Evolutionary conservation across 1,284 basidiomycete species (phyloP), one percentile per base, ranked within the genome.

Genomic region (Sparassis latifolia): DNA sequence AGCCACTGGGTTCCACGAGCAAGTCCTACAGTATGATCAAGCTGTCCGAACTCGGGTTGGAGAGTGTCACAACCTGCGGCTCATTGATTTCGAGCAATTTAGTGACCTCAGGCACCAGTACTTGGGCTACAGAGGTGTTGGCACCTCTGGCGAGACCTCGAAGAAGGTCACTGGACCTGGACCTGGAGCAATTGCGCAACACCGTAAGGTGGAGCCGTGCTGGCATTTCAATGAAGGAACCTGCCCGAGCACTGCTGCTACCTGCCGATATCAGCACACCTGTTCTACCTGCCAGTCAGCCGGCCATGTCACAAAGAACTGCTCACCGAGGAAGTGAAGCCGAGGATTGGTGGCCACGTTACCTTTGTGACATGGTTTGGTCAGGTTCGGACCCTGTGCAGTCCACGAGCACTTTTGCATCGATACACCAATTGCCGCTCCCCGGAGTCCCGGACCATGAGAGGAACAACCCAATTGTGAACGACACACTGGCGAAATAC

Each of bases 401-500:
- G 9, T 33, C 12, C 5, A 38, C 33, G 30, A 37, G 35, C 7
- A n/a, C n/a, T n/a, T 5, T 10, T 41, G 12, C n/a, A n/a, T n/a
- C n/a, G n/a, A n/a, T n/a, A n/a, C n/a, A n/a, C 28, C 48, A 31
- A 27, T 20, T 7, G 4, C 53, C 54, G 2, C 9, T 59, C 10
- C 58, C 58, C 0, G 37, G 30, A 28, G 50, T 52, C 12, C 58
- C 56, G 5, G 29, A 41, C 2, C 1, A 30, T 20, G 56, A 43
- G 30, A 31, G 38, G 2, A 32, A 47, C 5, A 48, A 59, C 37
- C 27, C 38, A 5, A 28, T 37, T 29, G 52, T 53, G 2, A 31
- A 45, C 20, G 10, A 4, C 1, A 57, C 58, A 1, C 20, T 49
- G 2, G 2, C 5, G 20, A 1, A 2, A 30, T 33, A 62, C 20